phyloP scores from a whole-genome alignment of 1,284 basidiomycete genomes.

The Tranzscheliella williamsii region DNA sequence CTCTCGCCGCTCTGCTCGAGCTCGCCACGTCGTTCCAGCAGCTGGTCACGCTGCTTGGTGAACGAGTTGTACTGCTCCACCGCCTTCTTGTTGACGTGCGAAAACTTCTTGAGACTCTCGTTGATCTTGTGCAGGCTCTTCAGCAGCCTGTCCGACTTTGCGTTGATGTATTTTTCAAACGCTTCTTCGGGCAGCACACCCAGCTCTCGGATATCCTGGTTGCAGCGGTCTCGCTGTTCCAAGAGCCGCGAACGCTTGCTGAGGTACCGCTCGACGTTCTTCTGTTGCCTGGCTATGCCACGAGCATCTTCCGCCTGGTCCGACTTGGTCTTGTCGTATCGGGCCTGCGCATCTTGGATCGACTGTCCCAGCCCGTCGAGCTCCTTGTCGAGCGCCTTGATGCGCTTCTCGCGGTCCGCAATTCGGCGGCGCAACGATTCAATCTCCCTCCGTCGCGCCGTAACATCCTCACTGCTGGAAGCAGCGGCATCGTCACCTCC shows the following conservation, averaged over 20 bases:
- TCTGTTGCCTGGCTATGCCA: conserved; percentile 84
- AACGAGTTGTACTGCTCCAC: conserved; percentile 98
- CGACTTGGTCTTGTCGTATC: conserved; percentile 76
- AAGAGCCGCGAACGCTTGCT: conserved; percentile 84
- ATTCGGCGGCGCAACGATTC: conserved; percentile 65
- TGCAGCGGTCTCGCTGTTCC: conserved; percentile 86
- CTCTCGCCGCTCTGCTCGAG: conserved; percentile 84
- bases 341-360: conserved; percentile 69
- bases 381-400: conserved; percentile 62
- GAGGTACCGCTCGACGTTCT: conserved; percentile 90
- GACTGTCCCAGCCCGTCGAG: conserved; percentile 70
- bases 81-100: conserved; percentile 99
- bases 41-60: conserved; percentile 92
- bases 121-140: conserved; percentile 88
- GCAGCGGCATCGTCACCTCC: conserved; percentile 69
- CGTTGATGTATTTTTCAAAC: conserved; percentile 87
- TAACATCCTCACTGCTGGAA: conserved; percentile 76
- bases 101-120: conserved; percentile 90
- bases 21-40: conserved; percentile 82
- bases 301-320: conserved; percentile 84
- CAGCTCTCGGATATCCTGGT: conserved; percentile 89
- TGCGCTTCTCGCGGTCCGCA: conserved; percentile 15
- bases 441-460: conserved; percentile 64
- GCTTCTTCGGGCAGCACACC: conserved; percentile 97
- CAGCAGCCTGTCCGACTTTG: conserved; percentile 80